Evolutionary conservation across 2,329 filamentous ascomycete species (phyloP).

Genomic region (Neospermospora avenae): DNA sequence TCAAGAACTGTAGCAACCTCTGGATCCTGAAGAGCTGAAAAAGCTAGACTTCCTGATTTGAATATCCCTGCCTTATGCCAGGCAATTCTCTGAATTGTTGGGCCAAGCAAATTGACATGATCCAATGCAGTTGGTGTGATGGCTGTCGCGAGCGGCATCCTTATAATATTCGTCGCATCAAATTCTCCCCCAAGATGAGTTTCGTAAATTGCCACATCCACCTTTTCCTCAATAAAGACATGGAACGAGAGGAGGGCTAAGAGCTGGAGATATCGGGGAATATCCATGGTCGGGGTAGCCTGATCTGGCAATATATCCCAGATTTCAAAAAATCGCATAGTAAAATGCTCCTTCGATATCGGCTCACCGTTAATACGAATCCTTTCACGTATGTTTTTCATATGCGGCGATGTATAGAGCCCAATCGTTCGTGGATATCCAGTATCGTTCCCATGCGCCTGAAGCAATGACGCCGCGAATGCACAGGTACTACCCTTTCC

Average conservation of each 20-base stretch:
- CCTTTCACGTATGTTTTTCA: conserved; percentile 61
- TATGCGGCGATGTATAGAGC: conserved; percentile 64
- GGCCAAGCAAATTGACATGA: conserved; percentile 58
- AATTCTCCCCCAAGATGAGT: conserved; percentile 63
- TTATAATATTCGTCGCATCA: conserved; percentile 61
- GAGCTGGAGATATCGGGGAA: conserved; percentile 55
- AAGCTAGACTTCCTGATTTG: conserved; percentile 56
- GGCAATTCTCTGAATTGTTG: conserved; percentile 60
- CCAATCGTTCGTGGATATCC: conserved; percentile 41
- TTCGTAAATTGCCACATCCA: conserved; percentile 61
- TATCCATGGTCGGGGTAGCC: conserved; percentile 37
- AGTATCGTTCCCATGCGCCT: conserved; percentile 41
- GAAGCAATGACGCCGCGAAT: conserved; percentile 59
- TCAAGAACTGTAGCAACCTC: conserved; percentile 45
- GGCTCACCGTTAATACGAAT: conserved; percentile 58
- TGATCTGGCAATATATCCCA: conserved; percentile 39
- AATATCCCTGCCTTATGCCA: conserved; percentile 73
- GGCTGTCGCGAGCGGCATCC: conserved; percentile 50
- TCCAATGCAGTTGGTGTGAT: conserved; percentile 64
- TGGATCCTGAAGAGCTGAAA: conserved; percentile 51
- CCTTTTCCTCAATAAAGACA: conserved; percentile 58
- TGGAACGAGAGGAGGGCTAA: conserved; percentile 62
- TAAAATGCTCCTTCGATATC: conserved; percentile 56
- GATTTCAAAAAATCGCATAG: conserved; percentile 54
- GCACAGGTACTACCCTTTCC: conserved; percentile 71